Base-by-base conservation (phyloP, 306 rosid genomes). In the Vigna unguiculata region DNA sequence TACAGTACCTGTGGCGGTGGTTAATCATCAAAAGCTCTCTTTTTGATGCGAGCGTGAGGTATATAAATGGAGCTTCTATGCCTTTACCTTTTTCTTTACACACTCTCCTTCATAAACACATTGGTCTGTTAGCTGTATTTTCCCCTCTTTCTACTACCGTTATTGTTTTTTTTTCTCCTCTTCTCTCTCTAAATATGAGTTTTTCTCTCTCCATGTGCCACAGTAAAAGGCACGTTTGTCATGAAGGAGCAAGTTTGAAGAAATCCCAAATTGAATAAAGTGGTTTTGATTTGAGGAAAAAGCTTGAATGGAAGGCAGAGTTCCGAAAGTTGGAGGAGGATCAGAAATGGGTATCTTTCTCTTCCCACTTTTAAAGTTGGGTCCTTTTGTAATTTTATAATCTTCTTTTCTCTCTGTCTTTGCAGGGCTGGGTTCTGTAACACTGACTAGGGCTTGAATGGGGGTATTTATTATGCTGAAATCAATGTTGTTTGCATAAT, bases 381-480 rank as follows among this genome's bases (percentile, higher is more conserved):
- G 36, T 76, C 49, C 79, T 70, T 75, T 83, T 62, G 36, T 54
- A 8, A 72, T 59, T 77, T 43, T 72, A 9, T 64, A 6, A 51
- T 25, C 51, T 58, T 72, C 34, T 59, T 22, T 47, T 76, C 30
- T 81, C 71, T 80, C 78, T 83, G 73, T 62, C 69, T 32, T 55
- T 80, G 78, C 82, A 74, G 87, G 2, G 86, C 83, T 81, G 74
- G 76, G 69, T 81, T 88, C 88, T 89, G 83, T 69, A 76, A 24
- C 86, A 89, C 93, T 92, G 96, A 90, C 96, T 88, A 86, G 93
- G 97, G 96, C 84, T 89, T 95, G 88, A 90, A 90, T 83, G 75
- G 58, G 70, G 76, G 82, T 81, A 90, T 83, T 90, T 89, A 84
- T 83, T 86, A 85, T 87, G 71, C 95, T 89, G 90, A 83, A 86